phyloP scores from a whole-genome alignment of 2,329 filamentous ascomycete species.

The Rhytidhysteron rufulum region DNA sequence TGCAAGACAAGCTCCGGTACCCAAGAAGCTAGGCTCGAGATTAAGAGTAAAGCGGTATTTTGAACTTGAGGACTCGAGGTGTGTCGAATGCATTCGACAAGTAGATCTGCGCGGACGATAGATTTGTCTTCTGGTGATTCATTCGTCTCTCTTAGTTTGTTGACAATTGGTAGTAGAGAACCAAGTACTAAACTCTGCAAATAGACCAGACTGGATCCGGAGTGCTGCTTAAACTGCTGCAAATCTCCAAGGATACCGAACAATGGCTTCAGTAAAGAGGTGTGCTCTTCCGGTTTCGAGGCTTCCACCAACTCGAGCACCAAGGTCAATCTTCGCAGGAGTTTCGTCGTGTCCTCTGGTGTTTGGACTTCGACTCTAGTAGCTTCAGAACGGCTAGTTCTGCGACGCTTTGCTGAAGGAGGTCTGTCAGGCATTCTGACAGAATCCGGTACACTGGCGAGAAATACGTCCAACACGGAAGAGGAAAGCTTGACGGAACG shows the following conservation, averaged over 20 bases:
- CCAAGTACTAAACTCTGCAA: slow-evolving; percentile 80
- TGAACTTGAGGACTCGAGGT: slow-evolving; percentile 91
- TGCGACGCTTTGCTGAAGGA: slow-evolving; percentile 72
- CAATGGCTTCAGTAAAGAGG: slow-evolving; percentile 70
- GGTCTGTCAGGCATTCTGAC: slow-evolving; percentile 68
- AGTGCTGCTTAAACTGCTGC: slow-evolving; percentile 75
- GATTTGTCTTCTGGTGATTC: slow-evolving; percentile 68
- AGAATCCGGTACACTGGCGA: slow-evolving; percentile 71
- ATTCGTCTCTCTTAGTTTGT: slow-evolving; percentile 58
- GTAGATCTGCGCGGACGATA: slow-evolving; percentile 78
- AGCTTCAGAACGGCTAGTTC: slow-evolving; percentile 70
- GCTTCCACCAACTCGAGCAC: slow-evolving; percentile 85
- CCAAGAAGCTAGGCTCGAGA: slow-evolving; percentile 80
- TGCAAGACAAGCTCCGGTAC: slow-evolving; percentile 90
- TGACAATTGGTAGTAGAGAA: slow-evolving; percentile 79
- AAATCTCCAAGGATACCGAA: slow-evolving; percentile 85
- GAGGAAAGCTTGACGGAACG: slow-evolving; percentile 70
- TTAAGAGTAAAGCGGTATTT: slow-evolving; percentile 81
- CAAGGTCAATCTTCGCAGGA: slow-evolving; percentile 75
- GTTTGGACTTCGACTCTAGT: slow-evolving; percentile 59
- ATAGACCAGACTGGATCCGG: slow-evolving; percentile 85
- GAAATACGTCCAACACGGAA: slow-evolving; percentile 65
- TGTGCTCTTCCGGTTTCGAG: slow-evolving; percentile 70
- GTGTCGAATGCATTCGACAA: slow-evolving; percentile 91
- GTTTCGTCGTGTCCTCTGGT: slow-evolving; percentile 61